These are phyloP conservation scores for Leccinum obscurum DNA, from an alignment of 768 basidiomycete genomes.

Conservation along the genomic window DNA sequence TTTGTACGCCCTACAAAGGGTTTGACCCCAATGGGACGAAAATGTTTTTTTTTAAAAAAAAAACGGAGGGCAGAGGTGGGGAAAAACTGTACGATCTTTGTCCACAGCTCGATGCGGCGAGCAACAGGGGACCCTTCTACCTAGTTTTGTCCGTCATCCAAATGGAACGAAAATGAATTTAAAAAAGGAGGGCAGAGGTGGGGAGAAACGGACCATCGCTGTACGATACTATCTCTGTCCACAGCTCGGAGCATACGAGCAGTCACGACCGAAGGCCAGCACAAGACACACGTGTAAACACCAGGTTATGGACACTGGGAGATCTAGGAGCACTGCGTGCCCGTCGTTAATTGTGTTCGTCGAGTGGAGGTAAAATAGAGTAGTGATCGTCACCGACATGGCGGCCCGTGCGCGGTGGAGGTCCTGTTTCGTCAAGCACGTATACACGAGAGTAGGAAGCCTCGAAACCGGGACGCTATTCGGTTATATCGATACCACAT, in stretches of 20 bases:
- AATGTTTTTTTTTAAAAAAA: too few relatives aligned
- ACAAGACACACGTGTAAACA: not conserved
- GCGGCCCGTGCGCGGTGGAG: conserved; percentile 65
- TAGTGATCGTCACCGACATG: conserved; percentile 70
- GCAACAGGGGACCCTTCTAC: too few relatives aligned
- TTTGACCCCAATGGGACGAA: too few relatives aligned
- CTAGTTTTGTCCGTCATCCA: too few relatives aligned
- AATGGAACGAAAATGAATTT: too few relatives aligned
- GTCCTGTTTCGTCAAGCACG: conserved; percentile 71
- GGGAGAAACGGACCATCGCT: too few relatives aligned
- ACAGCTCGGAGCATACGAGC: not conserved
- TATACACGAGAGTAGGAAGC: conserved; percentile 55
- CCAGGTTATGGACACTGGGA: not conserved
- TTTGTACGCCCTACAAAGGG: too few relatives aligned
- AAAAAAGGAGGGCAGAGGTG: too few relatives aligned
- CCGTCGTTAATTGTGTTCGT: conserved; percentile 20
- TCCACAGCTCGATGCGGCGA: too few relatives aligned
- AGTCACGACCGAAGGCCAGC: not conserved
- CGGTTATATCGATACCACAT: not conserved
- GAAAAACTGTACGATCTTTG: not conserved
- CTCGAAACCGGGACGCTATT: conserved; percentile 61
- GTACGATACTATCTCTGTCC: too few relatives aligned
- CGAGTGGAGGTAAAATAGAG: conserved; percentile 25
- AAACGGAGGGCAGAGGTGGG: not conserved
- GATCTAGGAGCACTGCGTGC: conserved; percentile 49